These are phyloP conservation scores for Stephania yunnanensis DNA, from an alignment of 164 flowering plant genomes.

Conservation along the genomic window DNA sequence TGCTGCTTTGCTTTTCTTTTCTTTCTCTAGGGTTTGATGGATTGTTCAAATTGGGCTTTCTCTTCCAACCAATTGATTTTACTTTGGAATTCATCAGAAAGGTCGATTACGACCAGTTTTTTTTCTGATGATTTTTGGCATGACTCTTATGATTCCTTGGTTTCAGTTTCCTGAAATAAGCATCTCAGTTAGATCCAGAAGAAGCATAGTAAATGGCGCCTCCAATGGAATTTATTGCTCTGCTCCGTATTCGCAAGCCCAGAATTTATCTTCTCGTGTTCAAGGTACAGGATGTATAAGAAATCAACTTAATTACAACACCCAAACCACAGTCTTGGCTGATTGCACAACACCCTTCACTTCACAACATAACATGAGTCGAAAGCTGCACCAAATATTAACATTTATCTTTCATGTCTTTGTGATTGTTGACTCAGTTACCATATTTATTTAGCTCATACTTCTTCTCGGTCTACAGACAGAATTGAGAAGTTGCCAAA, in stretches of 20 bases:
- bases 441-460: background rate
- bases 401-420: background rate
- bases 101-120: no score
- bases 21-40: background rate
- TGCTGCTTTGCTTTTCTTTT: background rate
- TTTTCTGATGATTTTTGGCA: background rate
- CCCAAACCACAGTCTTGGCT: no score
- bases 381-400: background rate
- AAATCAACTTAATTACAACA: no score
- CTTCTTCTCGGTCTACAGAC: conserved; percentile 27
- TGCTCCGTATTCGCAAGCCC: conserved; percentile 62
- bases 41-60: background rate
- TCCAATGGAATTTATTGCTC: conserved; percentile 27
- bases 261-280: conserved; percentile 58
- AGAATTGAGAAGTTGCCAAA: conserved; percentile 73
- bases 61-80: background rate
- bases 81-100: no score
- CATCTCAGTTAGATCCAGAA: conserved; percentile 18
- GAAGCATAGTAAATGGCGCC: conserved; percentile 13
- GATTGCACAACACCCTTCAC: no score
- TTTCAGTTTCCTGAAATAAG: conserved; percentile 30
- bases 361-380: no score
- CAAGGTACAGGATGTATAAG: conserved; percentile 37
- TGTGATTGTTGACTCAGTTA: background rate
- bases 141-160: background rate